Base-by-base conservation (phyloP, 495 filamentous ascomycete species). In the Articulospora tetracladia region DNA sequence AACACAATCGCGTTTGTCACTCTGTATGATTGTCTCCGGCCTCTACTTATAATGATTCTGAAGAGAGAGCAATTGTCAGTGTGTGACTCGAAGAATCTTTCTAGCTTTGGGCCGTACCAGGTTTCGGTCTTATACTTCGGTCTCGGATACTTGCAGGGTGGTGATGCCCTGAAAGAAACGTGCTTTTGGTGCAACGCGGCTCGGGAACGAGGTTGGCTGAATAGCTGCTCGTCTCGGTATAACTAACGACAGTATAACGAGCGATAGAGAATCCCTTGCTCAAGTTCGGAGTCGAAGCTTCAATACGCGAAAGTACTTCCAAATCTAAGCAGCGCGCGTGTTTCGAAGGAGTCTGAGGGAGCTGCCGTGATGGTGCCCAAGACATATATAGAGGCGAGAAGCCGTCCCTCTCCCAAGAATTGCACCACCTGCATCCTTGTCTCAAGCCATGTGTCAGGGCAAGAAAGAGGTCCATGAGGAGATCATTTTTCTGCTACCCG, bases 41-140 rank as follows among this genome's bases (percentile, higher is more conserved):
- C 15, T 34, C n/a, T 44, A n/a, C 15, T 44, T 44, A 8, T 44
- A 44, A 8, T 12, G n/a, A n/a, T n/a, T 15, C 8, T 7, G n/a
- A 44, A 17, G 17, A 44, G 8, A 17, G n/a, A 44, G 39, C 39
- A 6, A 15, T 34, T 6, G 15, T 15, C 30, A 34, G 39, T 8
- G 3, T 44, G 39, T 44, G 39, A 44, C 15, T 44, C 39, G 39
- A 44, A 15, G 39, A 19, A 8, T n/a, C n/a, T 17, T 19, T 44
- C 39, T 44, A 3, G 10, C n/a, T 17, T 44, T 44, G 39, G 39
- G 39, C 15, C 39, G 30, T 49, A 11, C 17, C 7, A 57, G 57
- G 54, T 55, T 60, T 55, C 57, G 62, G 47, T 50, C 36, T 58
- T 49, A 49, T 59, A 57, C 54, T 39, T 53, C 59, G 55, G 57